Percentiles rank a stretch among this genome's conserved stretches.
Evolutionary conservation across 192 early-diverging fungal genomes (phyloP).

Genomic region (Allomyces javanicus): DNA sequence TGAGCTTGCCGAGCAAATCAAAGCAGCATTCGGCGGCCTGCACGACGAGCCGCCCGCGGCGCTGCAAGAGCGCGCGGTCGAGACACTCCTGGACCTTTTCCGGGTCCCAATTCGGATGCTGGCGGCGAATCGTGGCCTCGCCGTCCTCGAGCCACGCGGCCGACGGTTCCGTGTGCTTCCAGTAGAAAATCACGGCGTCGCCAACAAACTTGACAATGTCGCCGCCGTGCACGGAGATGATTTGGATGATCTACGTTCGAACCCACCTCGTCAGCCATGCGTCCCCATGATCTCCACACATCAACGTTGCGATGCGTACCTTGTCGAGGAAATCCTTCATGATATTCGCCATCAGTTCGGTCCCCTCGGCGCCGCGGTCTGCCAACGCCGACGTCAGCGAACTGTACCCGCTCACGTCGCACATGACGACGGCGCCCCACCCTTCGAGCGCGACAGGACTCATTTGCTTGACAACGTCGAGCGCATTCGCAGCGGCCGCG

Average conservation of each 20-base stretch:
- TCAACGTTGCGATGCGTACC: slow-evolving; percentile 6
- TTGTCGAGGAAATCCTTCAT: slow-evolving; percentile 32
- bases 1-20: neutral
- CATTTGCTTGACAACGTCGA: slow-evolving; percentile 4
- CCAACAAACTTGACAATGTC: slow-evolving; percentile 37
- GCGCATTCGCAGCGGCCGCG: neutral
- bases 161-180: slow-evolving; percentile 9
- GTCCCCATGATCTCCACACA: no score
- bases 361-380: slow-evolving; percentile 21
- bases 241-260: slow-evolving; percentile 23
- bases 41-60: neutral
- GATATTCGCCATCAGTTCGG: slow-evolving; percentile 22
- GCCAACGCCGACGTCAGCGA: slow-evolving; percentile 18
- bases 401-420: slow-evolving; percentile 27
- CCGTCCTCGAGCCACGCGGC: no score
- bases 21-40: neutral
- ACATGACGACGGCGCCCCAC: slow-evolving; percentile 28
- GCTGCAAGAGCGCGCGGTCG: neutral
- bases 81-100: neutral
- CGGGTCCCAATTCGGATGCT: no score
- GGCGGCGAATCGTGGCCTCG: no score
- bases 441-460: slow-evolving; percentile 9
- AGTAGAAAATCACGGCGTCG: slow-evolving; percentile 33
- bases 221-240: slow-evolving; percentile 22
- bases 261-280: no score